Conservation (phyloP, 2,329 filamentous ascomycete species). For the Leptographium lundbergii region DNA sequence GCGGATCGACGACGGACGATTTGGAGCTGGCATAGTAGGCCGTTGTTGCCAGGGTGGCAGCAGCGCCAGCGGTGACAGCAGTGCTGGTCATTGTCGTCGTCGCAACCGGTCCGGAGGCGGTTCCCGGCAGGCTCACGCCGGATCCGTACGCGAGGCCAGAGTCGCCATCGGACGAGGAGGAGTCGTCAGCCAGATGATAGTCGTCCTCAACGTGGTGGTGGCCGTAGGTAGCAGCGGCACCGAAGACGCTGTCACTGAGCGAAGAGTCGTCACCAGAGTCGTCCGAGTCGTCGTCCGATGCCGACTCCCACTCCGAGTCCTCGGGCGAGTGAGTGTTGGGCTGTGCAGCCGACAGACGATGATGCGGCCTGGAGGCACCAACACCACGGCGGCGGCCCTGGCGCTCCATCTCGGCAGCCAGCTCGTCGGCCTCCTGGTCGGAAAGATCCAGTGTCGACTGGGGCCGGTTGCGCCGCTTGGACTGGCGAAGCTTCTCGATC, state of each 20-base stretch:
- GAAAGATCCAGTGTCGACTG: not conserved
- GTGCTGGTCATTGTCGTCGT: slow-evolving; percentile 1
- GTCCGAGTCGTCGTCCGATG: slow-evolving; percentile 35
- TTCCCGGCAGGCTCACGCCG: slow-evolving; percentile 12
- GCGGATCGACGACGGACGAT: slow-evolving; percentile 42
- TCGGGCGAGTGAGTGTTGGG: slow-evolving; percentile 26
- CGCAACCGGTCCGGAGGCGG: not conserved
- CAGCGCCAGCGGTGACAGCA: not conserved
- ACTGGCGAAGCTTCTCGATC: slow-evolving; percentile 27
- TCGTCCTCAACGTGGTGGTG: slow-evolving; percentile 13
- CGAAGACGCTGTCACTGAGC: slow-evolving; percentile 25
- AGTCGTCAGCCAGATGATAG: not conserved
- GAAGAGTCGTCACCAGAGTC: slow-evolving; percentile 23
- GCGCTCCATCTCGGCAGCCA: not conserved
- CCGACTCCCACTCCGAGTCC: slow-evolving; percentile 45
- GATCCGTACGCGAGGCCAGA: slow-evolving; percentile 32
- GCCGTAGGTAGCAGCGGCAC: slow-evolving; percentile 26
- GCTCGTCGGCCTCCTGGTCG: slow-evolving; percentile 1
- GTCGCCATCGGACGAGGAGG: slow-evolving; percentile 18
- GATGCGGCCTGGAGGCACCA: not conserved
- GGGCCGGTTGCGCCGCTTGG: slow-evolving; percentile 21
- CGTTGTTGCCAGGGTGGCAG: not conserved
- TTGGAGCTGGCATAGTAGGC: slow-evolving; percentile 17
- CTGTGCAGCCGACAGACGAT: slow-evolving; percentile 15
- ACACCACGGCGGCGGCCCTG: not conserved